A percentile compares a stretch with the other conserved stretches of the same genome.
Conservation (phyloP, 148 eudicot species). For the Heliosperma pusillum region DNA sequence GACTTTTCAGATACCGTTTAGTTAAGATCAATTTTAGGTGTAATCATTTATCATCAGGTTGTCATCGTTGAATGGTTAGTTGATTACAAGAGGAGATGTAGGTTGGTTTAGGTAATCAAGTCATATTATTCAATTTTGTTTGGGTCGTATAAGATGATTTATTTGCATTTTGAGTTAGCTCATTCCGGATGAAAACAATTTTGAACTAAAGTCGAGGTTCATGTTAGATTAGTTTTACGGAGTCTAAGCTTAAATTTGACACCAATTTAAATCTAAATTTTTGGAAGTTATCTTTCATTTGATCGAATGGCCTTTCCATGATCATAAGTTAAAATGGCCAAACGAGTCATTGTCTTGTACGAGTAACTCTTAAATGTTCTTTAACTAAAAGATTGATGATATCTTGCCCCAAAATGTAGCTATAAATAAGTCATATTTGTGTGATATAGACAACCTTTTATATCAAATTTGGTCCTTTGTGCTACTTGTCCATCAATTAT, state of each 20-base stretch:
- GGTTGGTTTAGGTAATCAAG: too few species aligned
- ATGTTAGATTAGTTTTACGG: too few species aligned
- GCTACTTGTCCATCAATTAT: not conserved
- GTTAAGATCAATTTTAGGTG: too few species aligned
- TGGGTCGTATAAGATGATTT: too few species aligned
- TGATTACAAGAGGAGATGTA: too few species aligned
- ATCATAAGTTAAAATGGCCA: not conserved
- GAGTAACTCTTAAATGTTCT: not conserved
- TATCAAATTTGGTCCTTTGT: not conserved
- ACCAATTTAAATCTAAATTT: not conserved
- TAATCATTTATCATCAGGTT: too few species aligned
- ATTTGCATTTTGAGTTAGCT: too few species aligned
- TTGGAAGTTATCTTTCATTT: not conserved
- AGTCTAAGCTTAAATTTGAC: too few species aligned
- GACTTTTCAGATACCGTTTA: too few species aligned
- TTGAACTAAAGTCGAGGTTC: not conserved
- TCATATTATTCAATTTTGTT: too few species aligned
- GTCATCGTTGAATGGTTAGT: too few species aligned
- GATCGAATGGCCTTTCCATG: not conserved
- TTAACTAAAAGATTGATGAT: not conserved
- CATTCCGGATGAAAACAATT: too few species aligned
- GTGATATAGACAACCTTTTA: slow-evolving; percentile 11
- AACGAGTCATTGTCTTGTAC: not conserved
- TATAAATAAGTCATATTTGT: not conserved
- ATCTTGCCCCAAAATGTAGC: not conserved